These are phyloP conservation scores for Elsinoe fawcettii DNA, from an alignment of 2,329 filamentous ascomycete species.

Conservation along the genomic window DNA sequence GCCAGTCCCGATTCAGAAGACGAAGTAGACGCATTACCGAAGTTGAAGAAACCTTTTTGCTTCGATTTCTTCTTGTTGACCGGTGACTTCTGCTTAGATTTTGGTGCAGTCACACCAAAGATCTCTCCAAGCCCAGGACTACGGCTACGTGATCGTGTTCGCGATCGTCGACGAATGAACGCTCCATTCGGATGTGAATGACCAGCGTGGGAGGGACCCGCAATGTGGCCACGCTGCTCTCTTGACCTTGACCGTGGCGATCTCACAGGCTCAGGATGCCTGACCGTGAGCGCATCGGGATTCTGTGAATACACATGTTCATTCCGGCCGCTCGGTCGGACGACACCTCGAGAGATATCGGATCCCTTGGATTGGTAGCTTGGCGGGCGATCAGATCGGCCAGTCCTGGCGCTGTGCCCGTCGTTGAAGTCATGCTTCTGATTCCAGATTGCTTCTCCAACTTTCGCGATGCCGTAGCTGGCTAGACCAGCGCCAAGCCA, in stretches of 20 bases:
- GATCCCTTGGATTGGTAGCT: background rate
- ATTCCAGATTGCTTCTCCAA: slow-evolving; percentile 47
- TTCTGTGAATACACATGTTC: slow-evolving; percentile 4
- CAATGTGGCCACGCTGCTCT: background rate
- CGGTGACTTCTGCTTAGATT: slow-evolving; percentile 14
- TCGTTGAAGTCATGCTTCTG: slow-evolving; percentile 50
- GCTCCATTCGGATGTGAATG: background rate
- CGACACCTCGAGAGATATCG: slow-evolving; percentile 38
- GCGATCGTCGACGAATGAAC: slow-evolving; percentile 21
- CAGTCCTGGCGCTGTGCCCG: slow-evolving; percentile 52
- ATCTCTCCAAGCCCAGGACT: slow-evolving; percentile 24
- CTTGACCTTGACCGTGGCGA: slow-evolving; percentile 1
- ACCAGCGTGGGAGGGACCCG: background rate
- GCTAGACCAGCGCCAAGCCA: slow-evolving; percentile 49
- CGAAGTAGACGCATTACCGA: slow-evolving; percentile 40
- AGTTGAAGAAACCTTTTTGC: slow-evolving; percentile 42
- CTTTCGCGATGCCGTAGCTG: slow-evolving; percentile 45
- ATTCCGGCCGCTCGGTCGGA: slow-evolving; percentile 20
- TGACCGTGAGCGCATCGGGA: slow-evolving; percentile 4
- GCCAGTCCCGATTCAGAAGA: slow-evolving; percentile 41
- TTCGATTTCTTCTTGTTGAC: slow-evolving; percentile 24
- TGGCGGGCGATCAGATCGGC: slow-evolving; percentile 27
- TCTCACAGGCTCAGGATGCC: slow-evolving; percentile 4
- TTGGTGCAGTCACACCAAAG: slow-evolving; percentile 20
- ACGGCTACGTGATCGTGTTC: slow-evolving; percentile 37